A percentile compares a stretch with the other conserved stretches of the same genome.
Conservation (phyloP, 257 asterid genomes). For the Vinca minor region DNA sequence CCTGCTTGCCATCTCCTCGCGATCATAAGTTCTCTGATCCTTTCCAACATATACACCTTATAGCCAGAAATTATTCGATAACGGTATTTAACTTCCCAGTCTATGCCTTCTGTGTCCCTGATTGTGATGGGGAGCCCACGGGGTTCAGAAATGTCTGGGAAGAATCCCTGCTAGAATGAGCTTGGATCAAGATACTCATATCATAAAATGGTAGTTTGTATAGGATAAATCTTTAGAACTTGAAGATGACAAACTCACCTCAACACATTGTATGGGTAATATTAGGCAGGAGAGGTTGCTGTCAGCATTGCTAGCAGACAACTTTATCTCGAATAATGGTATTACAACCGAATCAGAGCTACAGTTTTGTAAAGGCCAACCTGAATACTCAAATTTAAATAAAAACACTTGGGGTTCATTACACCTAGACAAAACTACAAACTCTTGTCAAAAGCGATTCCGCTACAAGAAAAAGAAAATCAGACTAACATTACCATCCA, state of each 20-base stretch:
- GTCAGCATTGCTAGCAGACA: conserved; percentile 53
- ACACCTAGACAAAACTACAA: background rate
- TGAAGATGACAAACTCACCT: conserved; percentile 37
- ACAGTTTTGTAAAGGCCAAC: conserved; percentile 43
- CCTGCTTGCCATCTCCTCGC: conserved; percentile 62
- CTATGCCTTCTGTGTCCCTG: conserved; percentile 61
- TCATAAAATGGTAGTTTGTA: background rate
- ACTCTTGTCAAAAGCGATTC: background rate
- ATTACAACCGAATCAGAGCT: conserved; percentile 40
- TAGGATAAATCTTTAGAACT: background rate
- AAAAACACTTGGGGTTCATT: background rate
- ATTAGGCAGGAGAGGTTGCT: conserved; percentile 46
- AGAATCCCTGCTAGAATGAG: conserved; percentile 39
- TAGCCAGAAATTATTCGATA: conserved; percentile 48
- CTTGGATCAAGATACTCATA: background rate
- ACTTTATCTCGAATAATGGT: conserved; percentile 54
- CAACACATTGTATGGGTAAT: conserved; percentile 58
- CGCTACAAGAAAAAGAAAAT: background rate
- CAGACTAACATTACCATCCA: background rate
- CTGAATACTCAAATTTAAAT: conserved; percentile 2
- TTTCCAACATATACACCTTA: conserved; percentile 56
- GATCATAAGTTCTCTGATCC: conserved; percentile 56
- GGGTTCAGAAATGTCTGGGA: conserved; percentile 53
- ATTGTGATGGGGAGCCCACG: conserved; percentile 43
- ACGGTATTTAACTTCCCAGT: conserved; percentile 55